Percentiles rank a stretch among this genome's conserved stretches.
Evolutionary conservation across 148 eudicot genomes (phyloP).

Genomic region (Tetragonia tetragonoides): DNA sequence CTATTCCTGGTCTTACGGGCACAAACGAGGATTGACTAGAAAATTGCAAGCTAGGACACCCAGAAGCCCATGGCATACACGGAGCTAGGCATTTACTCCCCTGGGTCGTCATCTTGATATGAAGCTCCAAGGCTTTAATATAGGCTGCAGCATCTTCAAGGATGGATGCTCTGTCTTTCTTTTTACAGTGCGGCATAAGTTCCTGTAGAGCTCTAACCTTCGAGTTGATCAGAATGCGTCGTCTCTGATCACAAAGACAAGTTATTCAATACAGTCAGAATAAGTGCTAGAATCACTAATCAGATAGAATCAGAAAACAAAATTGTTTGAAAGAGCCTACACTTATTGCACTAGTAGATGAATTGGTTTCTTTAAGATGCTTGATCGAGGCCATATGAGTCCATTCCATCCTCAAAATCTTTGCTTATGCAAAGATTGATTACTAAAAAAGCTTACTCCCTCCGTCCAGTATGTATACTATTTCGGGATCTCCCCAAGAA

Average conservation of each 20-base stretch:
- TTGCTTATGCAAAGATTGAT: background rate
- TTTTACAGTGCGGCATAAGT: conserved; percentile 30
- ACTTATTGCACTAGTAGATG: no score
- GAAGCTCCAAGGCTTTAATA: conserved; percentile 12
- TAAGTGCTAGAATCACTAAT: background rate
- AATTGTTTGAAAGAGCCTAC: background rate
- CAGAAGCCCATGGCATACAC: background rate
- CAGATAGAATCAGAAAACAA: background rate
- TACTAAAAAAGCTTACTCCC: no score
- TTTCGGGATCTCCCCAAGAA: no score
- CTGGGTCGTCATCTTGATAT: background rate
- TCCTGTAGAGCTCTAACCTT: conserved; percentile 23
- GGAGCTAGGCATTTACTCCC: background rate
- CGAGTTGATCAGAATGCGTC: conserved; percentile 20
- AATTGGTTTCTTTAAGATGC: background rate
- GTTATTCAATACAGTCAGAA: background rate
- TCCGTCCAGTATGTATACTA: no score
- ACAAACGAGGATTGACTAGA: background rate
- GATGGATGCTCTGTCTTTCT: conserved; percentile 22
- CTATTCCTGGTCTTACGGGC: background rate
- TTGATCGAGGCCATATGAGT: background rate
- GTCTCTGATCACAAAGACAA: conserved; percentile 17
- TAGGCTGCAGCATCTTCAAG: conserved; percentile 20
- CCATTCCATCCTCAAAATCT: background rate
- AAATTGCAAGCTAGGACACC: background rate